phyloP scores from a whole-genome alignment of 2,329 filamentous ascomycete species.

The Zasmidium citrigriseum region DNA sequence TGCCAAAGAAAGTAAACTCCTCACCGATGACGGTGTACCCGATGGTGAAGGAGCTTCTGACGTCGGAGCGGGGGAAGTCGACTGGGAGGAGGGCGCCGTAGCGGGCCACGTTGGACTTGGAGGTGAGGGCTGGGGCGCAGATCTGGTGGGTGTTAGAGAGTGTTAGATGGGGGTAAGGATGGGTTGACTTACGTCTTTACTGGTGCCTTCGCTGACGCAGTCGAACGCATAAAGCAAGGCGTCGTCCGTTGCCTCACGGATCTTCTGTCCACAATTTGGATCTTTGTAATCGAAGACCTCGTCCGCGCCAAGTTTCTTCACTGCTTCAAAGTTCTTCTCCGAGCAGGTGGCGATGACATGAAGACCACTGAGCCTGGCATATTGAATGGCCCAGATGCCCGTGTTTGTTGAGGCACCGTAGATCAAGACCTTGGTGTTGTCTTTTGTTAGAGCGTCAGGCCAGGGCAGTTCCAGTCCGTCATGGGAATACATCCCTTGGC shows the following conservation, averaged over 20 bases:
- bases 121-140: conserved; percentile 21
- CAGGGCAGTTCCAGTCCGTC: conserved; percentile 13
- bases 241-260: conserved; percentile 30
- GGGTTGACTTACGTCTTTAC: conserved; percentile 9
- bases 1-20: conserved; percentile 18
- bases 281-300: conserved; percentile 51
- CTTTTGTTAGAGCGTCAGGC: conserved; percentile 4
- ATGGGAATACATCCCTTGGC: conserved; percentile 45
- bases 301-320: conserved; percentile 47
- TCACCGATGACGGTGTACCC: conserved; percentile 25
- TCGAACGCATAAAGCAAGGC: conserved; percentile 16
- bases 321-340: conserved; percentile 48
- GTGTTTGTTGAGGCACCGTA: conserved; percentile 49
- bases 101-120: conserved; percentile 9
- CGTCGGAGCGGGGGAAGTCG: conserved; percentile 19
- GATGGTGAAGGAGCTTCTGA: conserved; percentile 19
- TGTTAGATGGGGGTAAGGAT: conserved; percentile 5
- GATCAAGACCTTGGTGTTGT: conserved; percentile 5
- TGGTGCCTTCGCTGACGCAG: conserved; percentile 15
- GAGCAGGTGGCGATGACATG: conserved; percentile 48
- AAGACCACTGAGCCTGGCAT: conserved; percentile 41
- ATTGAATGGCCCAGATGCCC: conserved; percentile 51
- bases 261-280: conserved; percentile 43
- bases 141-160: conserved; percentile 9
- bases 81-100: conserved; percentile 21